Base-by-base conservation (phyloP, 306 rosid genomes). In the Rosa lucieae region DNA sequence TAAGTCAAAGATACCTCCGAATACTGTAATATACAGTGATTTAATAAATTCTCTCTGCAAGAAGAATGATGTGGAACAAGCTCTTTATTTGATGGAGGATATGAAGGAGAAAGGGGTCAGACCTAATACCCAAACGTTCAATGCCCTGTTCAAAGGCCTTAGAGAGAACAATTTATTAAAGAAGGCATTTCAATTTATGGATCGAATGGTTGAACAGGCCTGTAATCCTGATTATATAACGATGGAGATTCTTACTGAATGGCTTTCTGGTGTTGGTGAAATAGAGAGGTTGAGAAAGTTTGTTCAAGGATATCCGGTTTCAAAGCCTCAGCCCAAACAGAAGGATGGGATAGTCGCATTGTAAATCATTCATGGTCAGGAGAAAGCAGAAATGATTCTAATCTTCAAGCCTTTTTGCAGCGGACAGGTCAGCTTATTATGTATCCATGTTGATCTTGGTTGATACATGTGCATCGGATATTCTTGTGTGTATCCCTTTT, bases 181-280 rank as follows among this genome's bases (percentile, higher is more conserved):
- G 66, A 80, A 84, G 81, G 97, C 92, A 63, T 82, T 88, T 72
- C 79, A 81, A 55, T 85, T 88, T 37, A 88, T 93, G 98, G 91
- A 91, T 75, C 83, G 58, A 78, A 91, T 93, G 98, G 77, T 82
- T 35, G 90, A 82, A 48, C 83, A 87, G 49, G 92, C 90, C 5
- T 91, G 93, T 79, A 56, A 37, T 73, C 91, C 97, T 51, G 90
- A 93, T 85, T 91, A 84, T 70, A 78, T 85, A 81, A 93, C 94
- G 82, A 85, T 89, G 90, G 97, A 93, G 73, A 84, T 91, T 72
- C 94, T 93, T 65, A 86, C 97, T 0, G 92, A 93, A 76, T 93
- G 98, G 98, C 89, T 93, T 77, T 66, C 89, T 58, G 84, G 87
- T 0, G 88, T 79, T 44, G 90, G 92, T 35, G 87, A 91, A 81